These are phyloP conservation scores for Calycina herbarum DNA, from an alignment of 2,329 filamentous ascomycete species.

Conservation along the genomic window DNA sequence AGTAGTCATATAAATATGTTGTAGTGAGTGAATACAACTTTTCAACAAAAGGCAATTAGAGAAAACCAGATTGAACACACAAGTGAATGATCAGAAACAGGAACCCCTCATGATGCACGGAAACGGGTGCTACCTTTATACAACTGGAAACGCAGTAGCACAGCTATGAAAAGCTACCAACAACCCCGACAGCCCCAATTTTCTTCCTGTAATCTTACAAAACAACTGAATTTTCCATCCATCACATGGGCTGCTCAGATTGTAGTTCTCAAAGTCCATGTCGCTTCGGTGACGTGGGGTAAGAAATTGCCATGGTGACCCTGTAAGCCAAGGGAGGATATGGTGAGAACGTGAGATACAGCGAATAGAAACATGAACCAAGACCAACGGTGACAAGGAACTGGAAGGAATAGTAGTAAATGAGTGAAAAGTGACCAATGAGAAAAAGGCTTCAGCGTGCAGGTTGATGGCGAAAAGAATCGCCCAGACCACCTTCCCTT, in stretches of 20 bases:
- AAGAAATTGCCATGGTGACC: background rate
- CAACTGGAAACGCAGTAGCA: background rate
- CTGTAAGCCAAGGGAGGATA: background rate
- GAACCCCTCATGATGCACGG: background rate
- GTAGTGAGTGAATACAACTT: too few species aligned
- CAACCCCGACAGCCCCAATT: background rate
- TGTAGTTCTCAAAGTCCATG: background rate
- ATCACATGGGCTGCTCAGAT: conserved; percentile 2
- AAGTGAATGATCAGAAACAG: background rate
- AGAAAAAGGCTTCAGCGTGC: background rate
- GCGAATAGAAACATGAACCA: background rate
- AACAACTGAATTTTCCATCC: background rate
- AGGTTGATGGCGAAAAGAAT: background rate
- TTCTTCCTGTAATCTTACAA: background rate
- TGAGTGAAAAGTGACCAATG: background rate
- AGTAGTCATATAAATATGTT: too few species aligned
- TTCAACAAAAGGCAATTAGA: background rate
- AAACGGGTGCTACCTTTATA: background rate
- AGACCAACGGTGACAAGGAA: background rate
- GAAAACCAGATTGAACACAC: background rate
- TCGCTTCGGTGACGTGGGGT: background rate
- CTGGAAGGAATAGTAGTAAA: background rate
- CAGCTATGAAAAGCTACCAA: background rate
- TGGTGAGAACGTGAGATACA: background rate
- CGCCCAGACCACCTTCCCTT: background rate